phyloP scores from a whole-genome alignment of 2,329 filamentous ascomycete species.

The Alternaria brassicae region DNA sequence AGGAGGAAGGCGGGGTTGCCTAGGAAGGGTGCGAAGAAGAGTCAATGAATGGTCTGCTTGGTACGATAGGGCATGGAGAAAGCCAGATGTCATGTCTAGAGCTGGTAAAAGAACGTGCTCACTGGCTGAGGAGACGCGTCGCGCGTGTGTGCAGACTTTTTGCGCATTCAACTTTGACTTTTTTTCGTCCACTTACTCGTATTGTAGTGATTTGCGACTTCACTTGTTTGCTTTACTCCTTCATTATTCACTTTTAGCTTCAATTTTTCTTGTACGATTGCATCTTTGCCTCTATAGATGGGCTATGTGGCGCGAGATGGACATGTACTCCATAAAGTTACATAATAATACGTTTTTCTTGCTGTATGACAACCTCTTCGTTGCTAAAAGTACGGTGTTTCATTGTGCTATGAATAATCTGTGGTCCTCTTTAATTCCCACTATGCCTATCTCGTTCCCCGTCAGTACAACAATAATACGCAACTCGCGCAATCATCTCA shows the following conservation, averaged over 20 bases:
- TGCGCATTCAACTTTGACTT: background rate
- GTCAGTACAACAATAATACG: slow-evolving; percentile 6
- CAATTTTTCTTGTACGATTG: background rate
- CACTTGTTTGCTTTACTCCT: background rate
- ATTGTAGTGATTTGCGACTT: slow-evolving; percentile 4
- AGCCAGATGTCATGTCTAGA: background rate
- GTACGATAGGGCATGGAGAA: background rate
- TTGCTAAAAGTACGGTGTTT: background rate
- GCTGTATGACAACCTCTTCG: background rate
- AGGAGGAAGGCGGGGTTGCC: slow-evolving; percentile 58
- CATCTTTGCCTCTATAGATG: background rate
- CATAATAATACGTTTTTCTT: background rate
- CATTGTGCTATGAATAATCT: slow-evolving; percentile 13
- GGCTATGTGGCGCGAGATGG: background rate
- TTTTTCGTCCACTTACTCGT: slow-evolving; percentile 3
- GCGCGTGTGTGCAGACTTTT: background rate
- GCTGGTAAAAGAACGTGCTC: background rate
- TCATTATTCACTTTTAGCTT: background rate
- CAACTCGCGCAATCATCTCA: slow-evolving; percentile 5
- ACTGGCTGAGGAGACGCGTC: background rate
- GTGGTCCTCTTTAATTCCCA: slow-evolving; percentile 2
- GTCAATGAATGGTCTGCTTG: slow-evolving; percentile 18
- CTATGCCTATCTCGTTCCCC: background rate
- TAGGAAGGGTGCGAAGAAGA: slow-evolving; percentile 43
- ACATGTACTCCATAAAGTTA: background rate